Base-by-base conservation (phyloP, 139 green algal species). In the Coccomyxa sp. region DNA sequence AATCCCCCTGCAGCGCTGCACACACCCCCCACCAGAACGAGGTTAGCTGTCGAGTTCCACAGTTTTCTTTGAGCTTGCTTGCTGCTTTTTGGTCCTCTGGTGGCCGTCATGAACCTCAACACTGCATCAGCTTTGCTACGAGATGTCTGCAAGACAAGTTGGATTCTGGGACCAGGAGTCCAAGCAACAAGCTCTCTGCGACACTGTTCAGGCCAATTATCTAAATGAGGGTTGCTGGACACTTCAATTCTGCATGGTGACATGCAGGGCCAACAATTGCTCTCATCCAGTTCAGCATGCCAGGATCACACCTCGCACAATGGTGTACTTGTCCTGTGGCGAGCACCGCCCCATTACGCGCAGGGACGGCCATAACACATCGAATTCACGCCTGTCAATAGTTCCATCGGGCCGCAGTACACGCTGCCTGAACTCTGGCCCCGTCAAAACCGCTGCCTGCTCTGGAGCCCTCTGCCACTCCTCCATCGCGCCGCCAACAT, bases 311-410 rank as follows among this genome's bases (percentile, higher is more conserved):
- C 85, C 85, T 77, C 27, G 71, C 10, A 99, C 94, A 38, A 99
- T 89, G 66, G 89, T 88, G 88, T 93, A 94, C 91, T 99, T 99
- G 92, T 99, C 96, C 0, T 83, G 82, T 13, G 96, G 96, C 0
- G 87, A 93, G 82, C 96, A 99, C 28, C 96, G 90, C 21, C 93
- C 96, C 80, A 99, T 86, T 30, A 99, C 96, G 0, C 90, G 89
- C 77, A 98, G 83, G 16, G 81, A 83, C 16, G 91, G 88, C 93
- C 95, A 95, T 21, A 98, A 75, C 28, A 82, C 77, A 51, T 82
- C 38, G 60, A 97, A 95, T 10, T 86, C 84, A 0, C 89, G 89
- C 21, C 83, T 67, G 83, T 95, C 81, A 57, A 93, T 83, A 15
- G 78, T 79, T 80, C 94, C 95, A 58, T 97, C 92, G 0, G 71